Conservation (phyloP, 2,329 filamentous ascomycete species). For the Fusarium domesticum region DNA sequence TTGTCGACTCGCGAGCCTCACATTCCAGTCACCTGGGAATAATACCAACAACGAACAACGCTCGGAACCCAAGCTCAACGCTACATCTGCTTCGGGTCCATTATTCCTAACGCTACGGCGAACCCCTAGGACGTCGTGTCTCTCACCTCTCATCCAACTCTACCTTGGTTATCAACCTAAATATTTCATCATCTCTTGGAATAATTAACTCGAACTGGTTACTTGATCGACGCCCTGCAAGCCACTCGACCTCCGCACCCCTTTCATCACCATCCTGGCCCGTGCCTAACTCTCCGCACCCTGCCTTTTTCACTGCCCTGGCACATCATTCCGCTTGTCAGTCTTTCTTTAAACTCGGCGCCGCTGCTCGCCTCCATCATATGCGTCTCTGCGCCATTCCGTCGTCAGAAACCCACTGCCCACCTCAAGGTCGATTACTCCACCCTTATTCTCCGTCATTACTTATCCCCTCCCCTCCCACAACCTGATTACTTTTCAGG, state of each 20-base stretch:
- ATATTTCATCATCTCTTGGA: no score
- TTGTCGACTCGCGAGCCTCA: conserved; percentile 18
- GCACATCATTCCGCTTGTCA: conserved; percentile 17
- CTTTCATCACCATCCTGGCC: no score
- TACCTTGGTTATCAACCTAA: no score
- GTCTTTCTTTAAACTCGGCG: conserved; percentile 26
- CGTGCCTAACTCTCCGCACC: conserved; percentile 2
- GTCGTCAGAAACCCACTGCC: conserved; percentile 16
- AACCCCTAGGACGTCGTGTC: background rate
- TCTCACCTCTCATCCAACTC: background rate
- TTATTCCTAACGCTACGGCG: conserved; percentile 1
- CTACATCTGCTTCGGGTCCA: conserved; percentile 24
- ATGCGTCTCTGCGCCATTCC: conserved; percentile 20
- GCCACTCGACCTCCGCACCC: no score
- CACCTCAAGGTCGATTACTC: conserved; percentile 15
- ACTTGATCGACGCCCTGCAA: no score
- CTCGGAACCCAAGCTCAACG: conserved; percentile 14
- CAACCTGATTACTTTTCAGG: conserved; percentile 6
- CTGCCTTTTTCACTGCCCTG: conserved; percentile 13
- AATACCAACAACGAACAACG: conserved; percentile 19
- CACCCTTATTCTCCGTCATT: conserved; percentile 19
- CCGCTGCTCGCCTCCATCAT: conserved; percentile 22
- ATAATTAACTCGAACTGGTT: no score
- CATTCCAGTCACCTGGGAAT: conserved; percentile 26
- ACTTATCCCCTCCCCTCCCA: conserved; percentile 21